Evolutionary conservation across 805 yeast species (phyloP), one percentile per base, ranked within the genome.

Genomic region (Ogataea naganishii): DNA sequence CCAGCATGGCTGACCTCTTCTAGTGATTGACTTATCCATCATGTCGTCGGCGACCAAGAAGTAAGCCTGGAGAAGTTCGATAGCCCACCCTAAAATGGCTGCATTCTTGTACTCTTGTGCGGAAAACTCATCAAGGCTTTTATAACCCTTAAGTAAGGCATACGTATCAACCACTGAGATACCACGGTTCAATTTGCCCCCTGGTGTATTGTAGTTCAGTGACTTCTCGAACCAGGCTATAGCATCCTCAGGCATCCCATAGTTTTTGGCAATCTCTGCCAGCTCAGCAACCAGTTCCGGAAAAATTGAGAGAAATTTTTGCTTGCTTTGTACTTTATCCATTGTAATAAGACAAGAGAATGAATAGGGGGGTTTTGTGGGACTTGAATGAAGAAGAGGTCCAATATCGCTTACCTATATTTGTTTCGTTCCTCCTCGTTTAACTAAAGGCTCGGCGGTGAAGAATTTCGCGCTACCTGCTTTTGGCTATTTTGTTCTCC

Each of bases 1-100:
- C 98, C 98, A 92, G 61, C 98, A 92, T 42, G 96, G 92, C 62
- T 89, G 96, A 36, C 96, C 98, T 58, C 98, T 80, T 69, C 98
- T 82, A 24, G 98, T 92, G 56, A 84, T 80, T 20, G 95, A 82
- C 44, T 76, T 75, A 58, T 92, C 98, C 98, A 92, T 92, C 76
- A 92, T 92, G 56, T 92, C 98, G 56, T 92, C 98, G 19, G 97
- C 94, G 34, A 92, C 97, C 48, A 92, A 69, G 68, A 92, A 92
- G 57, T 84, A 92, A 2, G 96, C 97, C 62, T 89, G 98, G 44
- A 89, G 67, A 41, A 92, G 69, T 63, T 92, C 98, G 44, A 92
- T 75, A 45, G 85, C 69, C 98, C 98, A 92, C 14, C 98, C 98
- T 41, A 92, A 68, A 29, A 88, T 64, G 7, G 96, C 92, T 22